These are phyloP conservation scores for Dendryphion nanum DNA, from an alignment of 2,329 filamentous ascomycete species.

Conservation along the genomic window DNA sequence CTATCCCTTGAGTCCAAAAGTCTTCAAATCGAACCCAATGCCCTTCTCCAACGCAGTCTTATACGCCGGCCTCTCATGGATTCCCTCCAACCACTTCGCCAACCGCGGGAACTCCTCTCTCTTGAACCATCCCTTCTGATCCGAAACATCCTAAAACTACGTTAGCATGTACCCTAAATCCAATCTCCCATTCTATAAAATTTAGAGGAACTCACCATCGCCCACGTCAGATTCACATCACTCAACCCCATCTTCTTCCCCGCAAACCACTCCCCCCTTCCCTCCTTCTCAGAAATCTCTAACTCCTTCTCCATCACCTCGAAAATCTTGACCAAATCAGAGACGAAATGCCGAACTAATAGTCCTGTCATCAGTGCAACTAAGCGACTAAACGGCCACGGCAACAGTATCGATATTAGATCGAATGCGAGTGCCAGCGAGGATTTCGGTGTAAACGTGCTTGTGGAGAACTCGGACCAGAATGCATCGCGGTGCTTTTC, in stretches of 20 bases:
- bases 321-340: slow-evolving; percentile 14
- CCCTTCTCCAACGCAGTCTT: slow-evolving; percentile 1
- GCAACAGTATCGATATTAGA: slow-evolving; percentile 12
- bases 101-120: slow-evolving; percentile 32
- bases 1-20: slow-evolving; percentile 1
- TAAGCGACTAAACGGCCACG: slow-evolving; percentile 18
- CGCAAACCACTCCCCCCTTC: slow-evolving; percentile 31
- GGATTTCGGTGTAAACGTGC: slow-evolving; percentile 11
- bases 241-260: slow-evolving; percentile 29
- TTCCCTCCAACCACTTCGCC: slow-evolving; percentile 24
- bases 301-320: slow-evolving; percentile 16
- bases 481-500: slow-evolving; percentile 18
- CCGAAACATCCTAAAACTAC: slow-evolving; percentile 18
- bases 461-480: slow-evolving; percentile 22
- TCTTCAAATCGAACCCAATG: background rate
- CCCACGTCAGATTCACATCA: slow-evolving; percentile 37
- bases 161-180: background rate
- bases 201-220: slow-evolving; percentile 16
- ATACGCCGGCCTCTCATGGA: slow-evolving; percentile 4
- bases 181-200: background rate
- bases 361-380: slow-evolving; percentile 14
- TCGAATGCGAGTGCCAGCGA: slow-evolving; percentile 19
- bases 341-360: slow-evolving; percentile 14
- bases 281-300: slow-evolving; percentile 15
- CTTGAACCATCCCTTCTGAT: slow-evolving; percentile 29